phyloP scores from a whole-genome alignment of 345 rosid genomes.

The Draba incana region DNA sequence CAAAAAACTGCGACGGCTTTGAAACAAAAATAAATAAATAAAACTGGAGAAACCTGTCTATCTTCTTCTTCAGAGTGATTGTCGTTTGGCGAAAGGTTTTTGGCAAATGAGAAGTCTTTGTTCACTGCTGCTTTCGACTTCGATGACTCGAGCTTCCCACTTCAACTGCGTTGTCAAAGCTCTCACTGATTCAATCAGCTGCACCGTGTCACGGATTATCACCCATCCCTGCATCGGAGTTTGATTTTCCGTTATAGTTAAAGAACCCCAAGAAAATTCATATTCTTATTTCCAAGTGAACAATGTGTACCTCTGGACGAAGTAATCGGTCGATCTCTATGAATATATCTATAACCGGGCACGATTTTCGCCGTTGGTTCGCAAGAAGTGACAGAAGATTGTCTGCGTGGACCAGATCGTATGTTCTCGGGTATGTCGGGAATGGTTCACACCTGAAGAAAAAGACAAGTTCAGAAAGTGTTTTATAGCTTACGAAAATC shows the following conservation, averaged over 20 bases:
- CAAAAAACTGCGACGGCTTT: constrained; percentile 25
- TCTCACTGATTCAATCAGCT: constrained; percentile 81
- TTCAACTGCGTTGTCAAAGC: constrained; percentile 63
- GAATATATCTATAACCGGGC: constrained; percentile 64
- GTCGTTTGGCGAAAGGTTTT: constrained; percentile 82
- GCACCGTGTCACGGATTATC: constrained; percentile 73
- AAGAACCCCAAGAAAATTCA: not conserved
- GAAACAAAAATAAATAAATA: constrained; percentile 24
- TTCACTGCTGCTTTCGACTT: constrained; percentile 80
- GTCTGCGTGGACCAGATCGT: constrained; percentile 89
- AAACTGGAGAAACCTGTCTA: constrained; percentile 33
- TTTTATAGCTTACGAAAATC: not conserved
- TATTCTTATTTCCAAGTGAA: not conserved
- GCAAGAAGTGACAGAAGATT: constrained; percentile 74
- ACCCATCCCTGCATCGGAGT: constrained; percentile 83
- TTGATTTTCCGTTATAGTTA: not conserved
- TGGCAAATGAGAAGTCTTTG: constrained; percentile 94
- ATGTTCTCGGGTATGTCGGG: constrained; percentile 93
- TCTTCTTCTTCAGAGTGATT: constrained; percentile 47
- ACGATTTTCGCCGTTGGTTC: constrained; percentile 46
- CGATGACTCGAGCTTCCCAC: constrained; percentile 95
- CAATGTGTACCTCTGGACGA: constrained; percentile 88
- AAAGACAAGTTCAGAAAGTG: constrained; percentile 11
- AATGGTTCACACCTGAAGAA: constrained; percentile 91
- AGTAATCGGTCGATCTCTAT: constrained; percentile 87